These are phyloP conservation scores for Phytophthora tubulina DNA, from an alignment of 352 stramenopile species.

Conservation along the genomic window DNA sequence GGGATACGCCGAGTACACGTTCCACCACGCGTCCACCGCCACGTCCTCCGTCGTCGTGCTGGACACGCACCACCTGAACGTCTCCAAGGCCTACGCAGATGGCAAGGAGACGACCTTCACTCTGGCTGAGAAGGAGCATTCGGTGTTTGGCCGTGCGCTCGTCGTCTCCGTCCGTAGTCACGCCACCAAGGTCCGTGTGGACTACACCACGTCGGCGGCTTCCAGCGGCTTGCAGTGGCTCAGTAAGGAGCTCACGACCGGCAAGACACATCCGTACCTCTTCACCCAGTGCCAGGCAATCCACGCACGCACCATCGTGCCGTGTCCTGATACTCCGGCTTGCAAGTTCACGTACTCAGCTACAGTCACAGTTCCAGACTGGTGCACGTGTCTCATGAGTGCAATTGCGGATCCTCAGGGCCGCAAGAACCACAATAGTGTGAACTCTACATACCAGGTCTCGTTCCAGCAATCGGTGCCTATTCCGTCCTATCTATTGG, in stretches of 20 bases:
- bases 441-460: conserved; percentile 54
- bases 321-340: conserved; percentile 95
- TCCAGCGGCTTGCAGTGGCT: conserved; percentile 93
- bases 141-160: conserved; percentile 75
- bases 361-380: conserved; percentile 89
- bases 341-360: conserved; percentile 97
- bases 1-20: conserved; percentile 87
- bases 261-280: conserved; percentile 95
- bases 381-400: conserved; percentile 95
- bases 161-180: conserved; percentile 57
- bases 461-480: conserved; percentile 93
- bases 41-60: conserved; percentile 63
- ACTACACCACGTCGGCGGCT: conserved; percentile 78
- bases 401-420: conserved; percentile 58
- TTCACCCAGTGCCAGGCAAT: conserved; percentile 97
- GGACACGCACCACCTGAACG: conserved; percentile 87
- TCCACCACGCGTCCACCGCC: conserved; percentile 51
- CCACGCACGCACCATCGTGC: conserved; percentile 95
- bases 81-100: conserved; percentile 70
- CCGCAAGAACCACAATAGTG: conserved; percentile 37
- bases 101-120: conserved; percentile 69
- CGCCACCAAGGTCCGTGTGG: conserved; percentile 71
- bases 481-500: conserved; percentile 96
- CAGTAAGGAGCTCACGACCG: conserved; percentile 93
- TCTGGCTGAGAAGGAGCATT: conserved; percentile 48